Percentiles rank a stretch among this genome's conserved stretches.
Conservation (phyloP, 2,329 filamentous ascomycete species). For the Trichoderma guizhouense region DNA sequence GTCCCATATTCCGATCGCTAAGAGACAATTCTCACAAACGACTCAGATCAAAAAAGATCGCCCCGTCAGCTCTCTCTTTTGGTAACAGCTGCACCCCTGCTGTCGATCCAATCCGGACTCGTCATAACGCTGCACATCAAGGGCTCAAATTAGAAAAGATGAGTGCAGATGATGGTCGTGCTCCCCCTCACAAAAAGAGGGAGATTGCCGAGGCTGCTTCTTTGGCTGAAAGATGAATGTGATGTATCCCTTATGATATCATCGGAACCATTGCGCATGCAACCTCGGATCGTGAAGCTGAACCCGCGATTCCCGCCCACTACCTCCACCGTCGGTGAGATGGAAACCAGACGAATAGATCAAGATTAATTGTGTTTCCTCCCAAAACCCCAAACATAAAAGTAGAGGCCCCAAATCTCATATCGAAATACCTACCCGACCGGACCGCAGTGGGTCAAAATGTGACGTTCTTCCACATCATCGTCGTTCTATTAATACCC, state of each 20-base stretch:
- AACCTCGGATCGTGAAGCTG: neutral
- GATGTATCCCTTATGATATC: neutral
- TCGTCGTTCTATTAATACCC: neutral
- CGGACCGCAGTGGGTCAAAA: neutral
- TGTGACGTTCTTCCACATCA: neutral
- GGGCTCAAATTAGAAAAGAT: neutral
- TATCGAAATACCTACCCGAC: neutral
- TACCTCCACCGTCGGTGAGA: neutral
- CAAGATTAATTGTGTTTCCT: accelerated
- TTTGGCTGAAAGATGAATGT: neutral
- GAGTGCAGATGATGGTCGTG: neutral
- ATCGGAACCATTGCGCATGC: neutral
- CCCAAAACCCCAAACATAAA: neutral
- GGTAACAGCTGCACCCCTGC: neutral
- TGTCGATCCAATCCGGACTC: neutral
- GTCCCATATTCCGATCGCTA: neutral
- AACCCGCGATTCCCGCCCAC: neutral
- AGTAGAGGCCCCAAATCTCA: neutral
- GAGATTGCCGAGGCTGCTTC: neutral
- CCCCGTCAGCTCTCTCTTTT: neutral
- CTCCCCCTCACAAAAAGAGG: neutral
- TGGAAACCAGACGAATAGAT: neutral
- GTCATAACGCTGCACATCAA: neutral
- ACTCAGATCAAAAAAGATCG: neutral
- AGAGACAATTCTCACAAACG: neutral